Evolutionary conservation across 495 filamentous ascomycete genomes (phyloP).

Genomic region (Daldinia concentrica): DNA sequence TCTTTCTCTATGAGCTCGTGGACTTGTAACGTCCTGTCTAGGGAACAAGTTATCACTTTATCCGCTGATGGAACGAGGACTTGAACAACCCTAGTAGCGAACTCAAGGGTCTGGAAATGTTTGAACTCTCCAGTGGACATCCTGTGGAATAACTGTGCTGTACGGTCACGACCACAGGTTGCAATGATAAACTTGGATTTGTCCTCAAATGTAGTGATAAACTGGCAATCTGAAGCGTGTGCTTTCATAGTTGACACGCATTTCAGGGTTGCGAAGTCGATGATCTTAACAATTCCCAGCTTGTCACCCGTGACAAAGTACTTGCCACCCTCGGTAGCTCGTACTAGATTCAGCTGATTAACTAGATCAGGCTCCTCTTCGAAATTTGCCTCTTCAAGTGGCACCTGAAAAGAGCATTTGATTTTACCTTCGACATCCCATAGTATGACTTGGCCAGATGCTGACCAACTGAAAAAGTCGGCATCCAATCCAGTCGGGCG

Average conservation of each 20-base stretch:
- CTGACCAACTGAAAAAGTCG: constrained; percentile 88
- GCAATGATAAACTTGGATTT: constrained; percentile 69
- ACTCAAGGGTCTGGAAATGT: constrained; percentile 62
- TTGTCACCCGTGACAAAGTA: constrained; percentile 85
- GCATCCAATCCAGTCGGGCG: constrained; percentile 65
- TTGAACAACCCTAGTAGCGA: constrained; percentile 58
- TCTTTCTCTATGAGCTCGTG: constrained; percentile 80
- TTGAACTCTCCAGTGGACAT: constrained; percentile 55
- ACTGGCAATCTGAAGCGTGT: constrained; percentile 85
- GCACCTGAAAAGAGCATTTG: constrained; percentile 67
- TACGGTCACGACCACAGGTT: constrained; percentile 86
- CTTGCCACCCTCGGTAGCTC: constrained; percentile 65
- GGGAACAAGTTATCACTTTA: constrained; percentile 83
- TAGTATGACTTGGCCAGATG: constrained; percentile 76
- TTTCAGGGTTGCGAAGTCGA: constrained; percentile 57
- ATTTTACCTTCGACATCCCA: constrained; percentile 81
- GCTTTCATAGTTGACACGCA: constrained; percentile 77
- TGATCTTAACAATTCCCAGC: constrained; percentile 76
- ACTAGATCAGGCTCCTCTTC: constrained; percentile 63
- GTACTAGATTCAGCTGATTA: constrained; percentile 81
- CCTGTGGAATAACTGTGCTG: constrained; percentile 83
- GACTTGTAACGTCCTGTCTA: constrained; percentile 84
- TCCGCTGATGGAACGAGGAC: constrained; percentile 59
- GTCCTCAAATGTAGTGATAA: constrained; percentile 73
- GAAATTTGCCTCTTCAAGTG: constrained; percentile 69